Conservation (phyloP, 108 stramenopile genomes). For the Skeletonema tropicum region DNA sequence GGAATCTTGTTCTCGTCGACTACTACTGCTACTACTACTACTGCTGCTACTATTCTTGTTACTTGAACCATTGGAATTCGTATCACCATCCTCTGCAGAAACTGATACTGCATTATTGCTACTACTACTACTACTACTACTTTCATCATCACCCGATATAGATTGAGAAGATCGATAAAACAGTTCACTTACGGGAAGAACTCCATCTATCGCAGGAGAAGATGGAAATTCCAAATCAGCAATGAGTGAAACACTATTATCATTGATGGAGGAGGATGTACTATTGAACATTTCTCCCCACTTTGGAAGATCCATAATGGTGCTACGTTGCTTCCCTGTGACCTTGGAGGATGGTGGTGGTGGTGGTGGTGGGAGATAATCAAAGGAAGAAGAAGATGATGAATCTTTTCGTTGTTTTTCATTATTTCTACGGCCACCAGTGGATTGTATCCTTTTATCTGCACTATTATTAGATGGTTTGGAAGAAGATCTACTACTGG, state of each 20-base stretch:
- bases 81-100: neutral
- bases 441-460: neutral
- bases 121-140: no score
- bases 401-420: neutral
- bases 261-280: slow-evolving; percentile 3
- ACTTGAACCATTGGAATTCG: neutral
- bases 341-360: slow-evolving; percentile 20
- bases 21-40: no score
- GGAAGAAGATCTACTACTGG: neutral
- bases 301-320: slow-evolving; percentile 15
- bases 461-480: neutral
- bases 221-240: slow-evolving; percentile 7
- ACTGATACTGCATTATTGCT: neutral
- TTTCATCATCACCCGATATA: slow-evolving; percentile 12
- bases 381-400: neutral
- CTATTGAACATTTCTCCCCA: slow-evolving; percentile 25
- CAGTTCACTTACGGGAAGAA: slow-evolving; percentile 77
- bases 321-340: slow-evolving; percentile 1
- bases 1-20: neutral
- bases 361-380: slow-evolving; percentile 28
- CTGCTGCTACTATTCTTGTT: slow-evolving; percentile 6
- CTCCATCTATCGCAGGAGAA: slow-evolving; percentile 61
- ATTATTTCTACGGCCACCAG: neutral
- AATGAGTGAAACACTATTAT: slow-evolving; percentile 3
- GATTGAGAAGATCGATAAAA: slow-evolving; percentile 73